Percentiles rank a stretch among this genome's conserved stretches.
Conservation (phyloP, 2,329 filamentous ascomycete species). For the Diplodia sapinea region DNA sequence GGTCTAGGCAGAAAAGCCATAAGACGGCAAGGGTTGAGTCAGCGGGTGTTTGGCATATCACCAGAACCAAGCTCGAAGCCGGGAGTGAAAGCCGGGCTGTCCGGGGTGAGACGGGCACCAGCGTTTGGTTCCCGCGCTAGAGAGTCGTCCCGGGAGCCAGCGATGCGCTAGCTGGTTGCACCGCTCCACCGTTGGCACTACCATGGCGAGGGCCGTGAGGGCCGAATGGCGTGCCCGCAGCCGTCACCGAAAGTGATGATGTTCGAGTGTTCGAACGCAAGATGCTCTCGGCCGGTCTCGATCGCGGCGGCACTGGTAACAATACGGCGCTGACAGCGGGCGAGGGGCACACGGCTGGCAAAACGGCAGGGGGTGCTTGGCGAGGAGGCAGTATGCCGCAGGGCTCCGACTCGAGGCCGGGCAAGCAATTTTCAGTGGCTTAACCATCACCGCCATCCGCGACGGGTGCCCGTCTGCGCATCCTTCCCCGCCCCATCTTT, state of each 20-base stretch:
- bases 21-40: background rate
- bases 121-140: background rate
- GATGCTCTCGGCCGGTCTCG: background rate
- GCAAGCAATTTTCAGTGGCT: conserved; percentile 24
- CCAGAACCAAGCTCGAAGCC: background rate
- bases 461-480: conserved; percentile 26
- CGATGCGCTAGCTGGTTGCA: background rate
- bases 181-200: background rate
- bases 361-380: conserved; percentile 14
- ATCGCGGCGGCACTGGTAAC: conserved; percentile 1
- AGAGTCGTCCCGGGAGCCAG: background rate
- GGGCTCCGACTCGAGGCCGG: conserved; percentile 17
- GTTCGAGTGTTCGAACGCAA: background rate
- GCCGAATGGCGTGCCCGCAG: background rate
- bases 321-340: background rate
- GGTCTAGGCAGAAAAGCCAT: background rate
- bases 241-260: background rate
- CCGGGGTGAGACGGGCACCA: background rate
- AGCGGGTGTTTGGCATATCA: background rate
- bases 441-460: conserved; percentile 23
- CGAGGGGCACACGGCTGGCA: background rate
- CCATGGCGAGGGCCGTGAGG: background rate
- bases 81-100: background rate
- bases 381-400: background rate
- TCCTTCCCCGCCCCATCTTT: conserved; percentile 28